A percentile compares a stretch with the other conserved stretches of the same genome.
Conservation (phyloP, 2,329 filamentous ascomycete species). For the Trichoderma aggressivum region DNA sequence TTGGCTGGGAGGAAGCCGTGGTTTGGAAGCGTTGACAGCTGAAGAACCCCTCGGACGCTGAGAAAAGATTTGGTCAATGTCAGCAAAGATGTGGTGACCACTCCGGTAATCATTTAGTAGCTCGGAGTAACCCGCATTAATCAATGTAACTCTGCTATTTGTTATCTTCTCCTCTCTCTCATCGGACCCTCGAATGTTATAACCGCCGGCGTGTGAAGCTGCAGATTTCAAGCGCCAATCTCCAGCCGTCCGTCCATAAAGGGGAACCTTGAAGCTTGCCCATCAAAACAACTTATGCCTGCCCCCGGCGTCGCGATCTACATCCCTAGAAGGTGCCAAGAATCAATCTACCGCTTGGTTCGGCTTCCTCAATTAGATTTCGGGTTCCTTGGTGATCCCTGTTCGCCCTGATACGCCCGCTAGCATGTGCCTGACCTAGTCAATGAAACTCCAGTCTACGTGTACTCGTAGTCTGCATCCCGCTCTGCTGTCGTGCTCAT, state of each 20-base stretch:
- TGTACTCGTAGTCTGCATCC: no score
- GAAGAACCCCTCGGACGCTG: background rate
- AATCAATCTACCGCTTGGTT: background rate
- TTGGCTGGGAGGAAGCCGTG: background rate
- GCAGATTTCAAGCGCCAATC: background rate
- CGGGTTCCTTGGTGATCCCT: background rate
- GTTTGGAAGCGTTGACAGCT: no score
- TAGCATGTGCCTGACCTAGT: background rate
- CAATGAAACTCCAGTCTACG: background rate
- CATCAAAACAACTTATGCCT: background rate
- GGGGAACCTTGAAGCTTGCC: background rate
- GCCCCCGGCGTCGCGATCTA: slow-evolving; percentile 1
- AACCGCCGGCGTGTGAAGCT: background rate
- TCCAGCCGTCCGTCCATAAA: background rate
- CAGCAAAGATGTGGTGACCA: background rate
- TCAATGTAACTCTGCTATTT: background rate
- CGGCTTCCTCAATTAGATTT: slow-evolving; percentile 8
- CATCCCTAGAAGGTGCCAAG: background rate
- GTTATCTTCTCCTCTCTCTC: background rate
- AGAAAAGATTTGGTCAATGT: background rate
- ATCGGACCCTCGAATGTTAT: background rate
- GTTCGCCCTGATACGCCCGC: background rate
- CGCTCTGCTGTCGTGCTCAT: background rate
- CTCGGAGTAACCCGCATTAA: background rate
- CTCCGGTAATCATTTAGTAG: background rate